Evolutionary conservation across 306 rosid species (phyloP), one percentile per base, ranked within the genome.

Genomic region (Lathyrus aphaca): DNA sequence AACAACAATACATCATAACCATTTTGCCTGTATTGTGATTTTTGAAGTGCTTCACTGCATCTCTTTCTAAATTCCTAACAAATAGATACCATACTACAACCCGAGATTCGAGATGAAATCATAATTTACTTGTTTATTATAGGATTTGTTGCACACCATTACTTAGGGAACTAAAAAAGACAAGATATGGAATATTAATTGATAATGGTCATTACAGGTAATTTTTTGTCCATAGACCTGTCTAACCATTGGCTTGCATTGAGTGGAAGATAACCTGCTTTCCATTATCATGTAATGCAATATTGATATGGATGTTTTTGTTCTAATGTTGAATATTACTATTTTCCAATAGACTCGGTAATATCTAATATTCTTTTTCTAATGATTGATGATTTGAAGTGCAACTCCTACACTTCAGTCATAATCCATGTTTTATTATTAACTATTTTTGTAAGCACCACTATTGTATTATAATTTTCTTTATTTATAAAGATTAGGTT

Each of bases 191-290:
- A 64, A 66, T 29, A 68, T 43, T 23, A 23, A 23, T 23, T 74
- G 65, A 29, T 18, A 25, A 73, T 67, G 74, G 82, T 49, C 66
- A 53, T 61, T 64, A 71, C 55, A 7, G 32, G 59, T 82, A 82
- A 76, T 82, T 74, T 62, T 82, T 74, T 62, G 35, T 32, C 57
- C 58, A 16, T 64, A 50, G 58, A 55, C 39, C 64, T 10, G 57
- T 9, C 38, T 46, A 81, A 35, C 73, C 80, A 82, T 69, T 76
- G 74, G 82, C 72, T 72, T 69, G 30, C 13, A 48, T 25, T 66
- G 66, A 82, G 88, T 66, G 81, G 74, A 51, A 71, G 69, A 76
- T 82, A 69, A 67, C 80, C 40, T 30, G 55, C 58, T 74, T 57
- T 74, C 82, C 76, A 71, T 74, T 65, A 59, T 67, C 69, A 69